Conservation (phyloP, 2,329 filamentous ascomycete species). For the Phialophora verrucosa region DNA sequence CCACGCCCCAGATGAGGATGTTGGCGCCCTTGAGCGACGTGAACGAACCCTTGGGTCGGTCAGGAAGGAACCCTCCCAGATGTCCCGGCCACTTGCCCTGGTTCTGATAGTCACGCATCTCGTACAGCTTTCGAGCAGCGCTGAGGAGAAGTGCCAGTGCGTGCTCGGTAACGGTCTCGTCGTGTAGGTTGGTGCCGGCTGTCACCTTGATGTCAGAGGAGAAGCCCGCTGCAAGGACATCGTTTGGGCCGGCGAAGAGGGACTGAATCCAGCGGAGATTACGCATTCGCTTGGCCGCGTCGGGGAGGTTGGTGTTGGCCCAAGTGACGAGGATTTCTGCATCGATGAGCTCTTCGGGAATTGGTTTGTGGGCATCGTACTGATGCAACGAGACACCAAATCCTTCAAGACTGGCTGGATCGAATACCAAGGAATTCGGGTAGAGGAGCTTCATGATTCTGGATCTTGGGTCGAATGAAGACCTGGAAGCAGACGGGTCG, state of each 20-base stretch:
- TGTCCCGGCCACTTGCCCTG: conserved; percentile 64
- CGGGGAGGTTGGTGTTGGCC: conserved; percentile 67
- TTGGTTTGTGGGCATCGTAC: conserved; percentile 63
- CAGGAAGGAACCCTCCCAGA: conserved; percentile 61
- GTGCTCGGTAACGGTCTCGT: conserved; percentile 69
- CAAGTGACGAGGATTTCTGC: conserved; percentile 67
- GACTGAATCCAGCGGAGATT: conserved; percentile 70
- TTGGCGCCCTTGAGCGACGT: conserved; percentile 64
- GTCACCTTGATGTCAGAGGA: conserved; percentile 60
- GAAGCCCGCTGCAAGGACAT: conserved; percentile 68
- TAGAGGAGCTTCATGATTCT: conserved; percentile 64
- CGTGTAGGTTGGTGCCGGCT: conserved; percentile 67
- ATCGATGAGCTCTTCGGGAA: conserved; percentile 64
- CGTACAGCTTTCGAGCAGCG: conserved; percentile 26
- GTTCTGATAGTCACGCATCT: conserved; percentile 62
- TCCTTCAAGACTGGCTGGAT: conserved; percentile 61
- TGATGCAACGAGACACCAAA: conserved; percentile 61
- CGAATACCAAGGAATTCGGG: conserved; percentile 65
- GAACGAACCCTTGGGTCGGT: conserved; percentile 58
- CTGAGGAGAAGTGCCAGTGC: conserved; percentile 56
- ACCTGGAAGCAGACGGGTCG: neutral
- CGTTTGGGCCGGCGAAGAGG: conserved; percentile 69
- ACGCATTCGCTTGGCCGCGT: conserved; percentile 61
- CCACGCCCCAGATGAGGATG: conserved; percentile 68
- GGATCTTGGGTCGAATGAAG: neutral